Evolutionary conservation across 2,329 filamentous ascomycete genomes (phyloP).

Genomic region (Nannizziopsis barbatae): DNA sequence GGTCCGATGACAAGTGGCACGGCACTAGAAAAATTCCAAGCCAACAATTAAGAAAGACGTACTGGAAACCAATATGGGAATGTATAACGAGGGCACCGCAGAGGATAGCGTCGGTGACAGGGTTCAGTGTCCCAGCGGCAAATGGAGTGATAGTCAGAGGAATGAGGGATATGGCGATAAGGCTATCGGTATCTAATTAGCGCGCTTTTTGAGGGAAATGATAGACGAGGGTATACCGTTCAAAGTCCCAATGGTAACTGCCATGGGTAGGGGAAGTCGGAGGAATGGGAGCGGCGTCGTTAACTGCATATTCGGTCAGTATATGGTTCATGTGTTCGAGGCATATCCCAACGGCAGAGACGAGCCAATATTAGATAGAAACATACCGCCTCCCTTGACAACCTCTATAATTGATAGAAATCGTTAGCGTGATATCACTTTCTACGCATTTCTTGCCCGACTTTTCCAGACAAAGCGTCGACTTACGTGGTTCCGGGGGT

Average conservation of each 20-base stretch:
- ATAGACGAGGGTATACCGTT: conserved; percentile 44
- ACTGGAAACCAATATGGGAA: conserved; percentile 92
- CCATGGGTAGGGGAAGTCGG: conserved; percentile 65
- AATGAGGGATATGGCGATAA: conserved; percentile 68
- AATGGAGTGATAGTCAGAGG: conserved; percentile 86
- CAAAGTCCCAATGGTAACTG: conserved; percentile 97
- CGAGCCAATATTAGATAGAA: neutral
- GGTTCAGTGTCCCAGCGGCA: conserved; percentile 82
- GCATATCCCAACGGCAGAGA: too few species aligned
- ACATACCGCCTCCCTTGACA: conserved; percentile 63
- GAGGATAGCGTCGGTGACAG: conserved; percentile 72
- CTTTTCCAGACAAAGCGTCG: neutral
- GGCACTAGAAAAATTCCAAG: neutral
- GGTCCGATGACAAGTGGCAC: neutral
- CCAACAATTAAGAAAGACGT: conserved; percentile 24
- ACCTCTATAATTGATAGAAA: conserved; percentile 44
- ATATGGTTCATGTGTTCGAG: too few species aligned
- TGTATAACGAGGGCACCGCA: conserved; percentile 77
- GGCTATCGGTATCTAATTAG: conserved; percentile 35
- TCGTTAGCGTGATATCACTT: conserved; percentile 6
- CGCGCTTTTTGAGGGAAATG: neutral
- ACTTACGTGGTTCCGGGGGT: conserved; percentile 74
- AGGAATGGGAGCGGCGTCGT: conserved; percentile 72
- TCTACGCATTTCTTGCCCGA: neutral
- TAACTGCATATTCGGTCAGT: conserved; percentile 45